phyloP scores from a whole-genome alignment of 2,329 filamentous ascomycete genomes.

The Aspergillus pseudotamarii region DNA sequence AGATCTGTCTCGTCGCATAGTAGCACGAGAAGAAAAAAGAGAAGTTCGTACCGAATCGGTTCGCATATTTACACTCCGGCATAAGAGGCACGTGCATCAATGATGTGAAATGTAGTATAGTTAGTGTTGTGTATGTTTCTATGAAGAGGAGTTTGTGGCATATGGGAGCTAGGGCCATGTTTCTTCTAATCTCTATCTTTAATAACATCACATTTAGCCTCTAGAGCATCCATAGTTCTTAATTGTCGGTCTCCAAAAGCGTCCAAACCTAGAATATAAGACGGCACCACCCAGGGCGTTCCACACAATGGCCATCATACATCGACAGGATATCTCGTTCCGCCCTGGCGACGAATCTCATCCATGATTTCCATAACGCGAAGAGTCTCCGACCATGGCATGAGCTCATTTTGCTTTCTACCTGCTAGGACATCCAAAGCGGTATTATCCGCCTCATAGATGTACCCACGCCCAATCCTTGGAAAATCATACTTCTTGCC shows the following conservation, averaged over 20 bases:
- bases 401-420: constrained; percentile 43
- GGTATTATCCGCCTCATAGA: constrained; percentile 34
- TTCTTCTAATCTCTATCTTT: no score
- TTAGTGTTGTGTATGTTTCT: not conserved
- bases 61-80: not conserved
- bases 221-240: no score
- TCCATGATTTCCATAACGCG: constrained; percentile 53
- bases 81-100: not conserved
- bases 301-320: not conserved
- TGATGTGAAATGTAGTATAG: not conserved
- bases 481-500: constrained; percentile 28
- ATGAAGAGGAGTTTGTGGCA: not conserved
- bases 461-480: constrained; percentile 33
- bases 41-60: not conserved
- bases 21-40: not conserved
- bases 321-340: constrained; percentile 26
- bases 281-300: not conserved
- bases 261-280: not conserved
- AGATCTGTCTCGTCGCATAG: not conserved
- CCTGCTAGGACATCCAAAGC: constrained; percentile 32
- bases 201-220: no score
- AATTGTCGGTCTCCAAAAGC: not conserved
- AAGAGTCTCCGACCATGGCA: constrained; percentile 53
- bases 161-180: no score
- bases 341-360: constrained; percentile 44